Evolutionary conservation across 306 rosid genomes (phyloP).

Genomic region (Prunus persica): DNA sequence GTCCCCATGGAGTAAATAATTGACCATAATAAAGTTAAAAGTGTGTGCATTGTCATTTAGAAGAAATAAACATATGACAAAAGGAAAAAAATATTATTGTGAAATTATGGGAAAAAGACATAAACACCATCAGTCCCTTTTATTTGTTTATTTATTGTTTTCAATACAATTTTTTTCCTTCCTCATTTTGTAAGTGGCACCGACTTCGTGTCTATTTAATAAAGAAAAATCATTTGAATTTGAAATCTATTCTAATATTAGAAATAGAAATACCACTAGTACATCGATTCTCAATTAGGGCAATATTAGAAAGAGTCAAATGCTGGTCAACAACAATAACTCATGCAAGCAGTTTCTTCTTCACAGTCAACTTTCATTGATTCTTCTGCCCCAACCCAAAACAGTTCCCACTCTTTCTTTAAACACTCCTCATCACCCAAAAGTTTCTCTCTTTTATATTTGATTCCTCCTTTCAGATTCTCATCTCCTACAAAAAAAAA

Average conservation of each 20-base stretch:
- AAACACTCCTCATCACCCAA: not conserved
- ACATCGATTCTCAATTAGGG: too few species aligned
- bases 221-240: too few species aligned
- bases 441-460: not conserved
- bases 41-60: too few species aligned
- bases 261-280: too few species aligned
- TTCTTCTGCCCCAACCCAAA: slow-evolving; percentile 12
- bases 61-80: not conserved
- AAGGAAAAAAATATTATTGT: not conserved
- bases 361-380: not conserved
- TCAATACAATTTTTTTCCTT: too few species aligned
- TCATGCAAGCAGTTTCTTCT: not conserved
- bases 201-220: too few species aligned
- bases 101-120: not conserved
- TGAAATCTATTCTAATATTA: too few species aligned
- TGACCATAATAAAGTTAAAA: too few species aligned
- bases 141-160: not conserved
- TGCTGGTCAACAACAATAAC: too few species aligned
- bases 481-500: not conserved
- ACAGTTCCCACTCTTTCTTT: not conserved
- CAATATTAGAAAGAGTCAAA: too few species aligned
- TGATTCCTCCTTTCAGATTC: not conserved
- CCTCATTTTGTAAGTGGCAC: too few species aligned
- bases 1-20: too few species aligned
- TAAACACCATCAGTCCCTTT: not conserved